Percentiles rank a stretch among this genome's conserved stretches.
Conservation (phyloP, 2,329 filamentous ascomycete genomes). For the Myriosclerotinia scirpicola region DNA sequence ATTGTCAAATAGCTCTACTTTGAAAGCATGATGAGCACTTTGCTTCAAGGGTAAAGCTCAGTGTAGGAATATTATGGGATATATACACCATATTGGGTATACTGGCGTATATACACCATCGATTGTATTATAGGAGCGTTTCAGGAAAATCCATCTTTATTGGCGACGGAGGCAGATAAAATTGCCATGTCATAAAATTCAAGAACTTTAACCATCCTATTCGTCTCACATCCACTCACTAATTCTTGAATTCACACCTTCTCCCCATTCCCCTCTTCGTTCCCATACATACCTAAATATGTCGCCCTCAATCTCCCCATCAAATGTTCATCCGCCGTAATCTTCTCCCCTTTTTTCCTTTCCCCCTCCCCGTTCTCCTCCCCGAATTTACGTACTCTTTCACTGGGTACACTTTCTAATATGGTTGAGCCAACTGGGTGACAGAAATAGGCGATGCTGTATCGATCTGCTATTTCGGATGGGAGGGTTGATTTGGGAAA, state of each 20-base stretch:
- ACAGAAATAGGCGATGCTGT: slow-evolving; percentile 69
- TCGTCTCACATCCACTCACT: neutral
- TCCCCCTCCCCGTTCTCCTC: slow-evolving; percentile 37
- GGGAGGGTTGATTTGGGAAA: slow-evolving; percentile 50
- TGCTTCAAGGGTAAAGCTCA: neutral
- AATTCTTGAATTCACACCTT: neutral
- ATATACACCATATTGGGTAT: neutral
- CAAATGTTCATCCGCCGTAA: slow-evolving; percentile 65
- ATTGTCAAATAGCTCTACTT: neutral
- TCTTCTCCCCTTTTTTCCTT: slow-evolving; percentile 48
- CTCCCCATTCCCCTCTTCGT: slow-evolving; percentile 30
- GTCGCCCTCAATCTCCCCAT: slow-evolving; percentile 60
- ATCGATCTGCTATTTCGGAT: slow-evolving; percentile 46
- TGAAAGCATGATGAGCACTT: neutral
- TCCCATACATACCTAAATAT: slow-evolving; percentile 56
- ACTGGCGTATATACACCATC: neutral
- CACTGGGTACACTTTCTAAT: slow-evolving; percentile 60
- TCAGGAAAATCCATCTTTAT: no score
- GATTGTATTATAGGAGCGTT: neutral
- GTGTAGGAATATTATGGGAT: neutral
- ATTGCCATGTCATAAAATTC: neutral
- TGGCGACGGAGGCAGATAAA: neutral
- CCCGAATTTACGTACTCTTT: slow-evolving; percentile 49
- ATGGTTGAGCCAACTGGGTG: slow-evolving; percentile 57
- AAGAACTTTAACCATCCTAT: neutral